Base-by-base conservation (phyloP, 306 rosid genomes). In the Cicer cuneatum region DNA sequence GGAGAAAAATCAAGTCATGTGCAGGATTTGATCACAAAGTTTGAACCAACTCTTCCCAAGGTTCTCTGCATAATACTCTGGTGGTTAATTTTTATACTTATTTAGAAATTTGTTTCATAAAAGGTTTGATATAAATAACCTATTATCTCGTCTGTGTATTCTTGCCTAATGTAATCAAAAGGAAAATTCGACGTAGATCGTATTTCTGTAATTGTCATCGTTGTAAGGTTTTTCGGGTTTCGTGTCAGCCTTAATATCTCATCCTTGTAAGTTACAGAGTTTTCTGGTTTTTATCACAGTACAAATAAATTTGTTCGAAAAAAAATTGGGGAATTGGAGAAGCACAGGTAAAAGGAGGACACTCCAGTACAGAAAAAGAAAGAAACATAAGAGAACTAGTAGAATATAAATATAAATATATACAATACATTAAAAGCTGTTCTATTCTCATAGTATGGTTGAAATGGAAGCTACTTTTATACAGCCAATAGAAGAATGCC, bases 31-130 rank as follows among this genome's bases (percentile, higher is more conserved):
- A 88, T 91, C 67, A 82, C 83, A 79, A 81, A 85, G 74, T 86
- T 94, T 14, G 76, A 85, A 58, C 94, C 96, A 70, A 87, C 90
- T 72, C 85, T 93, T 85, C 81, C 91, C 49, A 85, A 94, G 98
- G 97, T 94, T 82, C 62, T 69, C 85, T 87, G 71, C 83, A 69
- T 81, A 76, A 51, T 71, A 80, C 85, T 78, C 80, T 83, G 83
- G 68, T 78, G 78, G 79, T 84, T 61, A 59, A 78, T 29, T 79
- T 82, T 75, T 71, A 14, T 65, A 56, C 48, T 64, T 58, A 12
- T 53, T 64, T 40, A 21, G 41, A 57, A 53, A 19, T 16, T 33
- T 51, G 51, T 58, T 68, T 52, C 73, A 35, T 7, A 54, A 73
- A 66, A 45, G 12, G 6, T 59, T 42, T 53, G 45, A 9, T 39